Evolutionary conservation across 208 protist genomes (phyloP).

Genomic region (Wallacemonas rigidus): DNA sequence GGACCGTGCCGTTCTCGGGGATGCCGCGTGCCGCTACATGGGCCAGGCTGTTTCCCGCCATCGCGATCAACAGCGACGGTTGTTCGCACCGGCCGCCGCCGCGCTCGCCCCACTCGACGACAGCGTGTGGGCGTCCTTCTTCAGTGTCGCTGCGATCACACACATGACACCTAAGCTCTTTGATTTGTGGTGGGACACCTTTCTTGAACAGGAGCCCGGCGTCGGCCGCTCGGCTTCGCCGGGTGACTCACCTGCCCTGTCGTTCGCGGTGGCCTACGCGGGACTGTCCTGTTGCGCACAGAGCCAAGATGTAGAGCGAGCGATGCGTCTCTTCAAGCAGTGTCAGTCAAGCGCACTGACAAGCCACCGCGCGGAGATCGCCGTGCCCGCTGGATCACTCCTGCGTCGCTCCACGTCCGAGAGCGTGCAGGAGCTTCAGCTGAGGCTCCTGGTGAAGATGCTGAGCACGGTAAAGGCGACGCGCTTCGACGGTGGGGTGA

Average conservation of each 20-base stretch:
- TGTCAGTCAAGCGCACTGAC: constrained; percentile 59
- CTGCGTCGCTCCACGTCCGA: not conserved
- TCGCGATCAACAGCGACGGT: not conserved
- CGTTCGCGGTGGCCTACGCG: constrained; percentile 57
- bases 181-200: constrained; percentile 76
- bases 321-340: constrained; percentile 57
- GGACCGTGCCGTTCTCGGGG: constrained; percentile 32
- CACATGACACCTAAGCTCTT: constrained; percentile 74
- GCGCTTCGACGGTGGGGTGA: constrained; percentile 75
- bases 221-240: too few relatives aligned
- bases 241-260: constrained; percentile 27
- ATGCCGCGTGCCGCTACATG: constrained; percentile 74
- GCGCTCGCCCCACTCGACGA: constrained; percentile 13
- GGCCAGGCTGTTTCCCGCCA: constrained; percentile 52
- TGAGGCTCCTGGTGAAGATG: constrained; percentile 76
- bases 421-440: constrained; percentile 51
- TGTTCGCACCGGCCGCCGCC: not conserved
- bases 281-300: constrained; percentile 67
- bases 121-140: constrained; percentile 60
- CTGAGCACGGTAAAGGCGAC: constrained; percentile 70
- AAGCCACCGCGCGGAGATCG: not conserved
- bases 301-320: constrained; percentile 67
- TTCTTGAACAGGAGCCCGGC: constrained; percentile 13
- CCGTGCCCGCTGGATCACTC: not conserved
- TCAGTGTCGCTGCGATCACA: constrained; percentile 47